These are phyloP conservation scores for Boletus bicolor DNA, from an alignment of 768 basidiomycete genomes.

Conservation along the genomic window DNA sequence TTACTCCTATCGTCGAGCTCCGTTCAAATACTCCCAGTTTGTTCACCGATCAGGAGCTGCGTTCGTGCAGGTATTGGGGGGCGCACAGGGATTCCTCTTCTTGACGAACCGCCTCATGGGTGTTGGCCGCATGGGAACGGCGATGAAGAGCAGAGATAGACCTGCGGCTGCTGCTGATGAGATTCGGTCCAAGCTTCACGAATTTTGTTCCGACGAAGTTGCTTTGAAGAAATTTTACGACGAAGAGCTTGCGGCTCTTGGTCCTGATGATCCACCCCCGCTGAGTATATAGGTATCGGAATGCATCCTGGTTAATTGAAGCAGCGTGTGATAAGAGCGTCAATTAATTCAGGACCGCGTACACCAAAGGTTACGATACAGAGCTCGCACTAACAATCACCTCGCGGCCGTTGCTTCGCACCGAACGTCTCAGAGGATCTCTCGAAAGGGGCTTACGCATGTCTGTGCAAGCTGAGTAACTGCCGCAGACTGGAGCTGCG, in stretches of 20 bases:
- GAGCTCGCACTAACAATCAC: conserved; percentile 52
- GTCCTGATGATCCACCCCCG: conserved; percentile 41
- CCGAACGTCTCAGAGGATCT: conserved; percentile 59
- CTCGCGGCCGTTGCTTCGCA: conserved; percentile 69
- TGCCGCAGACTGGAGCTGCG: not conserved
- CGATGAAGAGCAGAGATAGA: conserved; percentile 52
- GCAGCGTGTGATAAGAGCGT: conserved; percentile 7
- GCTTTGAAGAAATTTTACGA: conserved; percentile 68
- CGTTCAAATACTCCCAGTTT: conserved; percentile 84
- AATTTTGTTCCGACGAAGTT: conserved; percentile 61
- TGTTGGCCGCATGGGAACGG: conserved; percentile 58
- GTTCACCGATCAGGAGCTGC: conserved; percentile 88
- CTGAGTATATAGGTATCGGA: conserved; percentile 38
- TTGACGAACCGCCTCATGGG: conserved; percentile 85
- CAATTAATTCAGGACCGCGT: not conserved
- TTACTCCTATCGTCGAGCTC: conserved; percentile 83
- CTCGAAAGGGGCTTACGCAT: conserved; percentile 74
- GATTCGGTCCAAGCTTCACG: conserved; percentile 55
- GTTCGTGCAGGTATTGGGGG: conserved; percentile 85
- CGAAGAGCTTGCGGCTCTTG: conserved; percentile 56
- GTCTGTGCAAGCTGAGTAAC: conserved; percentile 31
- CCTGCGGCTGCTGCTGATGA: conserved; percentile 59
- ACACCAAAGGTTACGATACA: conserved; percentile 32
- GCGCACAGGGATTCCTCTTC: conserved; percentile 78
- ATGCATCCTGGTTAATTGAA: conserved; percentile 9